phyloP scores from a whole-genome alignment of 805 yeast species.

The Metschnikowia koreensis region DNA sequence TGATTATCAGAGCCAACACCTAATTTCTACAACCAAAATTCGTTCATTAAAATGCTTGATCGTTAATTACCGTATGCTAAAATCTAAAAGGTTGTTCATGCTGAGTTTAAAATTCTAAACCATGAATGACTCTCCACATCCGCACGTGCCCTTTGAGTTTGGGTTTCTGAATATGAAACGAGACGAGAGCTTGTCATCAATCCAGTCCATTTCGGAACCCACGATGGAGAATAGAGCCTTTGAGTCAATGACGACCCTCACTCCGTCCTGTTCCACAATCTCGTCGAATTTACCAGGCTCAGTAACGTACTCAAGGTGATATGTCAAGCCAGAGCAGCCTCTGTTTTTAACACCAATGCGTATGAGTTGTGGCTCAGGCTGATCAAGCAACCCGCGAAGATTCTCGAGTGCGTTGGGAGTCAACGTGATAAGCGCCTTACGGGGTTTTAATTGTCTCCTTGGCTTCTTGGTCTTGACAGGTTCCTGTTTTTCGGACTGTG shows the following conservation, averaged over 20 bases:
- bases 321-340: conserved; percentile 95
- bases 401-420: conserved; percentile 75
- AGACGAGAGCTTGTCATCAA: conserved; percentile 85
- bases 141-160: conserved; percentile 96
- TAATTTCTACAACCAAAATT: neutral
- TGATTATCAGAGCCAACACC: too few species aligned
- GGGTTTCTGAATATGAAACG: conserved; percentile 94
- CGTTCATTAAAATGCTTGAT: conserved; percentile 6
- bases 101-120: conserved; percentile 44
- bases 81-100: neutral
- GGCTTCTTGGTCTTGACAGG: conserved; percentile 17
- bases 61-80: conserved; percentile 7
- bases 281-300: conserved; percentile 96
- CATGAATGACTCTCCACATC: conserved; percentile 99
- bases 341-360: conserved; percentile 93
- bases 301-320: conserved; percentile 85
- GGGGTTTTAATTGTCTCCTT: conserved; percentile 73
- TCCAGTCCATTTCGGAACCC: conserved; percentile 98
- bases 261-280: conserved; percentile 88
- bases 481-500: neutral
- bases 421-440: conserved; percentile 85
- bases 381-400: conserved; percentile 60
- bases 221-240: conserved; percentile 94
- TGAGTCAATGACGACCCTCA: conserved; percentile 88
- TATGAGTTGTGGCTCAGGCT: conserved; percentile 85